phyloP scores from a whole-genome alignment of 371 early-diverging fungal genomes.

The Umbelopsis sp. region DNA sequence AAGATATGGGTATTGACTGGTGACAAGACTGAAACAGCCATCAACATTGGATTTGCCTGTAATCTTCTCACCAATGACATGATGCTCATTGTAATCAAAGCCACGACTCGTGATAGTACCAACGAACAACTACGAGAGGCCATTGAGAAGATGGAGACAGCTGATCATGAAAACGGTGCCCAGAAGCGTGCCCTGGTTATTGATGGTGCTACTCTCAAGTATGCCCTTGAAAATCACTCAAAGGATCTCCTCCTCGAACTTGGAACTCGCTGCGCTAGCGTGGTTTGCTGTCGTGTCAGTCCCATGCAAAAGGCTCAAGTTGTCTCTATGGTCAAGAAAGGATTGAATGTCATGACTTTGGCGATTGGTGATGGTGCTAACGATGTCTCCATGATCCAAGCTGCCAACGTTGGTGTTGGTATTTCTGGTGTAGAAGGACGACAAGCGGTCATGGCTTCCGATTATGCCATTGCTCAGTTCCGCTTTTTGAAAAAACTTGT shows the following conservation, averaged over 20 bases:
- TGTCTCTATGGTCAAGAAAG: constrained; percentile 59
- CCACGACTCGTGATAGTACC: constrained; percentile 61
- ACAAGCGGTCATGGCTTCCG: constrained; percentile 89
- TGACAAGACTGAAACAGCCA: constrained; percentile 98
- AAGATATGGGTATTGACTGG: constrained; percentile 99
- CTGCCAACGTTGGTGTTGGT: constrained; percentile 90
- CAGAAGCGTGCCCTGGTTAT: constrained; percentile 79
- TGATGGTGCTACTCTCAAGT: constrained; percentile 88
- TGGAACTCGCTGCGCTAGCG: constrained; percentile 73
- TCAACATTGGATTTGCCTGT: constrained; percentile 93
- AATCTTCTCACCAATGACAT: constrained; percentile 67
- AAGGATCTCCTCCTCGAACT: constrained; percentile 67
- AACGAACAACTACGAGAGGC: constrained; percentile 47
- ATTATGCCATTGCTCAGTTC: constrained; percentile 90
- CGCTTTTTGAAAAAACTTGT: constrained; percentile 71
- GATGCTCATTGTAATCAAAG: constrained; percentile 71
- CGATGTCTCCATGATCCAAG: constrained; percentile 94
- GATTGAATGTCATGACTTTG: constrained; percentile 74
- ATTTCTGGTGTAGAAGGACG: constrained; percentile 93
- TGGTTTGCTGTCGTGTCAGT: constrained; percentile 87
- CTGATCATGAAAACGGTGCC: constrained; percentile 26
- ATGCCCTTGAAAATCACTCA: constrained; percentile 67
- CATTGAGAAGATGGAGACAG: constrained; percentile 30
- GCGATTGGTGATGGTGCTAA: constrained; percentile 95
- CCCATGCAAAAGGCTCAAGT: constrained; percentile 92